Percentiles rank a stretch among this genome's conserved stretches.
Conservation (phyloP, 768 basidiomycete species). For the Fomitopsis serialis region DNA sequence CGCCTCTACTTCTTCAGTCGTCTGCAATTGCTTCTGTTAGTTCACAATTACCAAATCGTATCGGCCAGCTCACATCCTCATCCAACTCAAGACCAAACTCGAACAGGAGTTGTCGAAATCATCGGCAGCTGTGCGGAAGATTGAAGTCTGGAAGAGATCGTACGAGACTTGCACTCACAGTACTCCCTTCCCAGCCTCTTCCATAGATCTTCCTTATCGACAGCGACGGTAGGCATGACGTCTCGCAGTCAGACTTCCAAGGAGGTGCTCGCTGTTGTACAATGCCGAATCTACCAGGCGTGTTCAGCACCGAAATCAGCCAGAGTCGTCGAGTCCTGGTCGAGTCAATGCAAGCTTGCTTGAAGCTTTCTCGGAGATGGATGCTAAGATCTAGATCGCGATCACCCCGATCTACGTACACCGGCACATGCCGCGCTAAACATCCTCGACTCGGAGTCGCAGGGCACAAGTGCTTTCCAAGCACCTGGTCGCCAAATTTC, state of each 20-base stretch:
- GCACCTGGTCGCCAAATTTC: no score
- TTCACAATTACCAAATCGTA: background rate
- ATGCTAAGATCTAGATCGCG: no score
- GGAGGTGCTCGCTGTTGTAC: no score
- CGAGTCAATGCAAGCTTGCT: no score
- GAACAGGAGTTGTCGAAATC: constrained; percentile 95
- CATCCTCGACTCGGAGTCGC: no score
- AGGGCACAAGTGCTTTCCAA: no score
- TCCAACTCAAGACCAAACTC: constrained; percentile 97
- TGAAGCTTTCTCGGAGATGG: no score
- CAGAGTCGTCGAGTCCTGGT: no score
- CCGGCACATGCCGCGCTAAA: no score
- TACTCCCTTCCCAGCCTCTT: constrained; percentile 77
- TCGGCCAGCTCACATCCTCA: constrained; percentile 75
- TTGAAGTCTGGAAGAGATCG: background rate
- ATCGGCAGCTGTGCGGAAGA: constrained; percentile 61
- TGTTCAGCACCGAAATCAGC: no score
- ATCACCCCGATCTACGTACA: no score
- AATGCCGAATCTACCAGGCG: no score
- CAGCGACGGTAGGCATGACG: constrained; percentile 88
- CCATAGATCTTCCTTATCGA: constrained; percentile 95
- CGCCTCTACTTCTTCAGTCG: constrained; percentile 81
- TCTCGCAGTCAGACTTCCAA: background rate
- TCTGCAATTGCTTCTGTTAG: constrained; percentile 40
- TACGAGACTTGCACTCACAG: constrained; percentile 40